Conservation (phyloP, 2,329 filamentous ascomycete species). For the Coleophoma cylindrospora region DNA sequence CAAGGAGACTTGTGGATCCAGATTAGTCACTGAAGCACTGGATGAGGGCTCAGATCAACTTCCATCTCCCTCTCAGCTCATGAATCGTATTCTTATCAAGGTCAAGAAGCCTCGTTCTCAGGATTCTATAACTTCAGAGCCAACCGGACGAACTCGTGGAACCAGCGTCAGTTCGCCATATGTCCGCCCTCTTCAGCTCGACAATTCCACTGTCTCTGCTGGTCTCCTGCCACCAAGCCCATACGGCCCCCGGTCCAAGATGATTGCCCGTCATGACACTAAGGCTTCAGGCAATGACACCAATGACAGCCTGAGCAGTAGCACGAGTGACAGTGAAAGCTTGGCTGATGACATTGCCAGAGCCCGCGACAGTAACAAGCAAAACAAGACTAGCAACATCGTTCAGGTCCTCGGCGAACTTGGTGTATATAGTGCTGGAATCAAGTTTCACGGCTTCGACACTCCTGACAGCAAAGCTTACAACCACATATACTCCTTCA, state of each 20-base stretch:
- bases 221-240: constrained; percentile 50
- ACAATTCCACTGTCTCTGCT: constrained; percentile 48
- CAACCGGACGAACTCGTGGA: constrained; percentile 47
- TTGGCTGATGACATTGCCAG: constrained; percentile 48
- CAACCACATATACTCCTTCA: constrained; percentile 95
- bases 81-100: constrained; percentile 83
- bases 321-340: constrained; percentile 77
- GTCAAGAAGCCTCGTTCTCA: constrained; percentile 69
- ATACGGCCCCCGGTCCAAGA: constrained; percentile 12
- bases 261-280: constrained; percentile 13
- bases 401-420: constrained; percentile 77
- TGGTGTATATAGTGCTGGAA: constrained; percentile 67
- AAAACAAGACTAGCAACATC: constrained; percentile 74
- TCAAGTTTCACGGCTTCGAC: constrained; percentile 83
- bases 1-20: constrained; percentile 75
- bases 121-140: constrained; percentile 36
- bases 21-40: constrained; percentile 71
- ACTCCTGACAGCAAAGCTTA: constrained; percentile 74
- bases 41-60: constrained; percentile 63
- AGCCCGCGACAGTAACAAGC: constrained; percentile 50
- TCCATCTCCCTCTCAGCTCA: constrained; percentile 82
- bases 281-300: constrained; percentile 21
- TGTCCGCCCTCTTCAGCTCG: constrained; percentile 54
- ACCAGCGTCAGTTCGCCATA: constrained; percentile 78
- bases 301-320: constrained; percentile 50